phyloP scores from a whole-genome alignment of 78 protist species.

The Dictyostelium firmibasis region DNA sequence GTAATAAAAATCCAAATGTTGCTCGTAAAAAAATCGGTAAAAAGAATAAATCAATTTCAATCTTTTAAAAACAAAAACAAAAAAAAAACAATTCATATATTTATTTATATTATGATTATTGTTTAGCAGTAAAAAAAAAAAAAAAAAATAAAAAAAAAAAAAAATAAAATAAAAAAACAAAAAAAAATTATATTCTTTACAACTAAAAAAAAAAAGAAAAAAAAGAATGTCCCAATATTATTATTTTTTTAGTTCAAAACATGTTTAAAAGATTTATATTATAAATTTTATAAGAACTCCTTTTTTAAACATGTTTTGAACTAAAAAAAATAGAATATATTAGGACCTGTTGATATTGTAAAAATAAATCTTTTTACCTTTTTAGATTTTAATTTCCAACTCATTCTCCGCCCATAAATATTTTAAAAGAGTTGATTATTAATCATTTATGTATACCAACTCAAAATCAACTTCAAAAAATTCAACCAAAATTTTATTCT shows the following conservation, averaged over 20 bases:
- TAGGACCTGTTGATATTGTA: neutral
- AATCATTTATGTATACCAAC: neutral
- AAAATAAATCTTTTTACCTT: no score
- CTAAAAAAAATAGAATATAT: neutral
- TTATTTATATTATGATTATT: neutral
- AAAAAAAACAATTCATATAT: no score
- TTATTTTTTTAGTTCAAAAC: no score
- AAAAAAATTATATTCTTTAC: no score
- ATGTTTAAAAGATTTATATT: neutral
- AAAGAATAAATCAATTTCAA: conserved; percentile 68
- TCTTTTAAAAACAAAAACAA: neutral
- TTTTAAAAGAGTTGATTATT: no score
- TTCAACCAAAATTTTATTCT: neutral
- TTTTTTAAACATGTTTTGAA: no score
- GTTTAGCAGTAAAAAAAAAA: neutral
- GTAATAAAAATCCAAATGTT: conserved; percentile 82
- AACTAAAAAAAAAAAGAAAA: no score
- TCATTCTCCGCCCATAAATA: neutral
- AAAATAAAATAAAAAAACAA: no score
- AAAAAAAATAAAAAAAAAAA: no score
- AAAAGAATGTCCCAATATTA: neutral
- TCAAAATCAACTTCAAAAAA: neutral
- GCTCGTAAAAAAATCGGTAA: conserved; percentile 75
- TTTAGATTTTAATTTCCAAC: neutral
- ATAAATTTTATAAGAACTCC: neutral